Conservation (phyloP, 208 protist species). For the Acanthamoeba castellanii region DNA sequence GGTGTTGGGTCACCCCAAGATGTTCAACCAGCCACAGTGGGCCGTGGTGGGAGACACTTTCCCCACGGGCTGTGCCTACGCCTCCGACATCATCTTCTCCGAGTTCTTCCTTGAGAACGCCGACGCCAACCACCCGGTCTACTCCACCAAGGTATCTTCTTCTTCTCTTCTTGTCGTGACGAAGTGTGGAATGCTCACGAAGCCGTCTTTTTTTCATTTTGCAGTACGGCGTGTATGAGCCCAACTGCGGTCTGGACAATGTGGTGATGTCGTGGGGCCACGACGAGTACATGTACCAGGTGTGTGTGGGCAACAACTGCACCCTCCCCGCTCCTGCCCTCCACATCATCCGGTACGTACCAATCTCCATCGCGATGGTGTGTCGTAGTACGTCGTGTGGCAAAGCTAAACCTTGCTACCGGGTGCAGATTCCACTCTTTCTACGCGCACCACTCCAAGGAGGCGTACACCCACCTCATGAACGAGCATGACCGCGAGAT, state of each 20-base stretch:
- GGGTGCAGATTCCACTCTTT: conserved; percentile 85
- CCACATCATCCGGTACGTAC: conserved; percentile 80
- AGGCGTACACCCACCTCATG: conserved; percentile 80
- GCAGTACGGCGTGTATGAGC: conserved; percentile 83
- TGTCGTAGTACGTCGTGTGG: not conserved
- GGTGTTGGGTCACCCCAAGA: conserved; percentile 73
- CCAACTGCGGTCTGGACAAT: conserved; percentile 83
- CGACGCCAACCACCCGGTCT: conserved; percentile 76
- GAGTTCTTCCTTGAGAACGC: conserved; percentile 85
- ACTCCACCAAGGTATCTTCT: conserved; percentile 48
- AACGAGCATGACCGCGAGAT: conserved; percentile 82
- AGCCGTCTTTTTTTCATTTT: not conserved
- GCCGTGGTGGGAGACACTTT: conserved; percentile 88
- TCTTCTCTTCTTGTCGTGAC: not conserved
- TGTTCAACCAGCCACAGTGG: conserved; percentile 86
- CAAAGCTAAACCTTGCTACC: too few species aligned
- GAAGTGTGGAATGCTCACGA: too few species aligned
- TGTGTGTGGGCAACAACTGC: conserved; percentile 78
- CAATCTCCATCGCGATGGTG: not conserved
- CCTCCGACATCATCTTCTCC: conserved; percentile 77
- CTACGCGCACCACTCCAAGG: conserved; percentile 86
- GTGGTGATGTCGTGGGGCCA: conserved; percentile 86
- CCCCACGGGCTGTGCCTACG: conserved; percentile 84
- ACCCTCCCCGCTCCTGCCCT: conserved; percentile 82
- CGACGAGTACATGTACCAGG: conserved; percentile 88